A percentile compares a stretch with the other conserved stretches of the same genome.
phyloP scores from a whole-genome alignment of 164 flowering plant genomes.

The Nymphaea colorata region DNA sequence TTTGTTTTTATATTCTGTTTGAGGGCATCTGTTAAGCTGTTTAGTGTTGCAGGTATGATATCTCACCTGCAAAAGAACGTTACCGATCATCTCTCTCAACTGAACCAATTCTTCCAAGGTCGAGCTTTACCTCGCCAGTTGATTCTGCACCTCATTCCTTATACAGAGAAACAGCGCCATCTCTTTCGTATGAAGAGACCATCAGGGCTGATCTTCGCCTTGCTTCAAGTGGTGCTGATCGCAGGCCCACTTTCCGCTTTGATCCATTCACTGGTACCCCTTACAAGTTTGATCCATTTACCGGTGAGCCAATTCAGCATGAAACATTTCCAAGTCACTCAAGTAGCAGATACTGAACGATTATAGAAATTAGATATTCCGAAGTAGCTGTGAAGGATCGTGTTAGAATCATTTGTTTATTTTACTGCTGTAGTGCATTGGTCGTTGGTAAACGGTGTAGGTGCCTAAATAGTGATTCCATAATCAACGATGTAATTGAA shows the following conservation, averaged over 20 bases:
- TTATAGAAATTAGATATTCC: too few relatives aligned
- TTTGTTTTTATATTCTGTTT: too few relatives aligned
- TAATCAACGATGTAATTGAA: too few relatives aligned
- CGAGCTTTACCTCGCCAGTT: neutral
- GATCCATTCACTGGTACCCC: slow-evolving; percentile 11
- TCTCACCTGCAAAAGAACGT: neutral
- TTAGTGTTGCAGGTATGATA: slow-evolving; percentile 5
- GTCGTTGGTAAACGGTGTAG: too few relatives aligned
- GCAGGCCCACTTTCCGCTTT: neutral
- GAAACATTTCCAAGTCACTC: neutral
- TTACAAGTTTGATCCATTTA: slow-evolving; percentile 13
- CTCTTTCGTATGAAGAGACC: neutral
- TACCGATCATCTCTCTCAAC: slow-evolving; percentile 3
- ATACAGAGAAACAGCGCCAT: neutral
- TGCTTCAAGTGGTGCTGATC: neutral
- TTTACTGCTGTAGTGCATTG: too few relatives aligned
- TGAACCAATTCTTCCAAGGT: neutral
- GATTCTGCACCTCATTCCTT: slow-evolving; percentile 2
- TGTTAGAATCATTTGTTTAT: too few relatives aligned
- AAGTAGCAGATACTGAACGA: neutral
- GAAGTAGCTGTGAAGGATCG: too few relatives aligned
- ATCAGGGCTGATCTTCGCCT: neutral
- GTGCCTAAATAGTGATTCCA: too few relatives aligned
- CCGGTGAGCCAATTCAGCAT: slow-evolving; percentile 10
- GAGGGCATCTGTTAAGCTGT: too few relatives aligned